Evolutionary conservation across 805 yeast genomes (phyloP).

Genomic region (Torulaspora delbrueckii): DNA sequence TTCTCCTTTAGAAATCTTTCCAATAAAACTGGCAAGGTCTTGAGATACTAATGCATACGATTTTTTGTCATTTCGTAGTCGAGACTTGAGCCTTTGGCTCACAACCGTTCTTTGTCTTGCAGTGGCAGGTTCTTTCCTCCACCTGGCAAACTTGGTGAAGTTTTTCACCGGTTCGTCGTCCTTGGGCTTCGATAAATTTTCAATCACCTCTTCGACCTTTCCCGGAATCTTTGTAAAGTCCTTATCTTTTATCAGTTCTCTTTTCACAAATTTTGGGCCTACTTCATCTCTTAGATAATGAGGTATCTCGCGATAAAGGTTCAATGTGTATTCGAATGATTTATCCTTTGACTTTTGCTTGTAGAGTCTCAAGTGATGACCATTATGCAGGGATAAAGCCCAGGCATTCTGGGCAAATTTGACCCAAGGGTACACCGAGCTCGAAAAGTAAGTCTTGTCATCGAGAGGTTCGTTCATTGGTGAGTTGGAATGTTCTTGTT

Average conservation of each 20-base stretch:
- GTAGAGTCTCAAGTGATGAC: slow-evolving; percentile 24
- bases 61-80: slow-evolving; percentile 8
- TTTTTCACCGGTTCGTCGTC: slow-evolving; percentile 5
- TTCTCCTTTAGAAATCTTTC: slow-evolving; percentile 25
- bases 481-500: slow-evolving; percentile 1
- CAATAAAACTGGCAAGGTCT: slow-evolving; percentile 10
- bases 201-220: slow-evolving; percentile 27
- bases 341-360: slow-evolving; percentile 20
- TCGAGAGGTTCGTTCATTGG: slow-evolving; percentile 5
- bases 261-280: slow-evolving; percentile 13
- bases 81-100: slow-evolving; percentile 7
- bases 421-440: slow-evolving; percentile 37
- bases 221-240: slow-evolving; percentile 16
- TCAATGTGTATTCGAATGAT: slow-evolving; percentile 16
- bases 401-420: slow-evolving; percentile 31
- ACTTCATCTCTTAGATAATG: slow-evolving; percentile 16
- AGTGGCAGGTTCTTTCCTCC: slow-evolving; percentile 34
- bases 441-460: slow-evolving; percentile 18
- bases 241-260: slow-evolving; percentile 10
- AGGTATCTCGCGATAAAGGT: slow-evolving; percentile 19
- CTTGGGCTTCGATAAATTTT: slow-evolving; percentile 11
- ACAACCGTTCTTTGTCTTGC: slow-evolving; percentile 25
- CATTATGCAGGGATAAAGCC: slow-evolving; percentile 29
- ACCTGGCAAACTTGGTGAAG: slow-evolving; percentile 29
- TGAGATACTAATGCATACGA: not conserved